Evolutionary conservation across 2,329 filamentous ascomycete species (phyloP), one percentile per base, ranked within the genome.

Genomic region (Fusarium compactum): DNA sequence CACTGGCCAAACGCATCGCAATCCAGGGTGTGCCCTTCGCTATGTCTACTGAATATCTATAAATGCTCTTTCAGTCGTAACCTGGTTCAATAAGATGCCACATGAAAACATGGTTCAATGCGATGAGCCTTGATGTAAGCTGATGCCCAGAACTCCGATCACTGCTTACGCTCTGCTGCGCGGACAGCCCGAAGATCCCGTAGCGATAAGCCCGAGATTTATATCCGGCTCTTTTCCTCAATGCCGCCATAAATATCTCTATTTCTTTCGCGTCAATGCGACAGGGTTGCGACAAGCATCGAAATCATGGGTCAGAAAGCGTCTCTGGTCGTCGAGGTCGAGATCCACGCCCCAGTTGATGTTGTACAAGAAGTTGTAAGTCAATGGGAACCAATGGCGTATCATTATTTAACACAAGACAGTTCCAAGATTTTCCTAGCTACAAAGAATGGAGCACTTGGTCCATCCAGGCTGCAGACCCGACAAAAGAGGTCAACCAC

Each of bases 401-500:
- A 2, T 15, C 14, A 10, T 5, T 5, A 8, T 41, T 50, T 18
- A n/a, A 4, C 9, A 5, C 15, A 2, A 15, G 0, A 1, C 4
- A 66, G 41, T 66, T 66, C n/a, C 40, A 50, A 20, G 48, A 66
- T 10, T 66, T 61, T 12, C 7, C 55, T 5, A 11, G 38, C 1
- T 66, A 61, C 8, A 44, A 27, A 30, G 55, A 66, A 55, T 66
- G 62, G 62, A 66, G 45, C 5, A 50, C 30, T 6, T 66, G 62
- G 63, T 50, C 48, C 7, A 48, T 66, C 9, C 24, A 66, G 18
- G 32, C 63, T 12, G 22, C 27, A 3, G 29, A 24, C 8, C 34
- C 55, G 7, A 45, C 44, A 3, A 61, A 55, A n/a, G 55, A 55
- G 9, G 11, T 20, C 1, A 46, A 62, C 22, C 55, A 62, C 30